Percentiles rank a stretch among this genome's conserved stretches.
Evolutionary conservation across 306 rosid species (phyloP).

Genomic region (Corylus heterophylla): DNA sequence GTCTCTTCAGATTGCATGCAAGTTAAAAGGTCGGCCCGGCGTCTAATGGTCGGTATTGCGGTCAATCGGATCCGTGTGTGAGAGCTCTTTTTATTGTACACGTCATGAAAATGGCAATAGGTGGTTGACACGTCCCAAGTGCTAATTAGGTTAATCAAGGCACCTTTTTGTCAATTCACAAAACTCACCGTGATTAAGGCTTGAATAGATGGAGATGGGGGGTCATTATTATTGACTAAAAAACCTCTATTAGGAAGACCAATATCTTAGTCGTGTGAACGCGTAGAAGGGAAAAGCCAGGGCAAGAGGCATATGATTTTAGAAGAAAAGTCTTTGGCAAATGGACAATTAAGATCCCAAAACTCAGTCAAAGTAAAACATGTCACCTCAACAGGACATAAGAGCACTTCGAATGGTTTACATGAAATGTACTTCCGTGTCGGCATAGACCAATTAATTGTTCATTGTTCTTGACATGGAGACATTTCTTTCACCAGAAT

Average conservation of each 20-base stretch:
- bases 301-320: background rate
- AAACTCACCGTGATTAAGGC: background rate
- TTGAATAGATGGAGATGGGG: background rate
- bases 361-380: background rate
- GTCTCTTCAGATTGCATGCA: too few relatives aligned
- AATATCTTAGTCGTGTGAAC: background rate
- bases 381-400: background rate
- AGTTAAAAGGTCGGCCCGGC: too few relatives aligned
- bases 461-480: background rate
- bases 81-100: too few relatives aligned
- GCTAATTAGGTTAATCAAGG: too few relatives aligned
- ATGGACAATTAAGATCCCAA: too few relatives aligned
- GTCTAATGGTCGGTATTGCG: too few relatives aligned
- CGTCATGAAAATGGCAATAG: too few relatives aligned
- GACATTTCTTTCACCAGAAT: background rate
- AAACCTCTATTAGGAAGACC: background rate
- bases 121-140: too few relatives aligned
- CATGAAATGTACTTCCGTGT: background rate
- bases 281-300: background rate
- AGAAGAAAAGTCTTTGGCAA: background rate
- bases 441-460: background rate
- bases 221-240: background rate
- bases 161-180: background rate
- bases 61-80: too few relatives aligned
- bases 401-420: background rate